These are phyloP conservation scores for Trichoderma asperellum DNA, from an alignment of 2,329 filamentous ascomycete genomes.

Conservation along the genomic window DNA sequence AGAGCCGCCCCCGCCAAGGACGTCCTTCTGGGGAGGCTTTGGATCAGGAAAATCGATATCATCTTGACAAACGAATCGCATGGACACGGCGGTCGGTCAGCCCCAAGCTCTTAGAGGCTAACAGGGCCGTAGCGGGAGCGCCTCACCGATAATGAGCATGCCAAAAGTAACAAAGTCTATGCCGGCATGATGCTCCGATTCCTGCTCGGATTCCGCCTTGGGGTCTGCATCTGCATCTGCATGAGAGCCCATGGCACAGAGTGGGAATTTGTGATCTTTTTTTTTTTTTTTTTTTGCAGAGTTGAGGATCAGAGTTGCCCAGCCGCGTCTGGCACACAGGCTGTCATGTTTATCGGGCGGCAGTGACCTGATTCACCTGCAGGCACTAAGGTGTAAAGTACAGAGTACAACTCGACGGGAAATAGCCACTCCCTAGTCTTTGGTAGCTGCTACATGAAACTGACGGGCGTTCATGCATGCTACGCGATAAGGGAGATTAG, in stretches of 20 bases:
- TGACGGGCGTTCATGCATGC: background rate
- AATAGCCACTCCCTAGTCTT: background rate
- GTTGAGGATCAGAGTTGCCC: constrained; percentile 5
- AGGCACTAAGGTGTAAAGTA: constrained; percentile 2
- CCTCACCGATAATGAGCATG: constrained; percentile 74
- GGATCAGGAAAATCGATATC: constrained; percentile 85
- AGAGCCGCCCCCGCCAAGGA: constrained; percentile 87
- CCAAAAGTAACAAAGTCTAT: constrained; percentile 72
- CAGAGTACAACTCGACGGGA: background rate
- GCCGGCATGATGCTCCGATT: constrained; percentile 9
- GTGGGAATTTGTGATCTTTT: background rate
- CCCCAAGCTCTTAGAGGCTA: constrained; percentile 16
- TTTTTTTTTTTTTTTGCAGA: background rate
- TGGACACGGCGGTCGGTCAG: constrained; percentile 21
- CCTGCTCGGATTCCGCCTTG: constrained; percentile 5
- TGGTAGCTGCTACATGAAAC: constrained; percentile 3
- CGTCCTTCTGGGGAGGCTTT: constrained; percentile 68
- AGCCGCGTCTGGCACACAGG: background rate
- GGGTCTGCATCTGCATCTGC: constrained; percentile 1
- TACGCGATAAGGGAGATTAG: background rate
- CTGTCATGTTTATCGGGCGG: constrained; percentile 12
- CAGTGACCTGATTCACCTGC: constrained; percentile 17
- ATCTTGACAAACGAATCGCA: constrained; percentile 57
- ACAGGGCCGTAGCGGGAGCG: constrained; percentile 13
- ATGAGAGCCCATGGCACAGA: constrained; percentile 20